phyloP scores from a whole-genome alignment of 1,284 basidiomycete genomes.

The Athelia sp. region DNA sequence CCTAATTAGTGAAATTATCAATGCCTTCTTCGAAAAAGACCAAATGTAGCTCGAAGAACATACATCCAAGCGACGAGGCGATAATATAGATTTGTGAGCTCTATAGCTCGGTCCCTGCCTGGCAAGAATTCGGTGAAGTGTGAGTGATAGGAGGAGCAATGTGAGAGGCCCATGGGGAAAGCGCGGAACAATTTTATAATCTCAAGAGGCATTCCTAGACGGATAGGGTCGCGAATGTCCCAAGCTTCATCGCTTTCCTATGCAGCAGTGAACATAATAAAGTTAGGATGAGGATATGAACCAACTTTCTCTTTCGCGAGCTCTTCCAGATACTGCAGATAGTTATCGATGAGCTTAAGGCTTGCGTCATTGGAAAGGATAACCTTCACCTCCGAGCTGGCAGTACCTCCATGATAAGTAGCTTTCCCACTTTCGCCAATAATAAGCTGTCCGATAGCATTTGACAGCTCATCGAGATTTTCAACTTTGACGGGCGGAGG shows the following conservation, averaged over 20 bases:
- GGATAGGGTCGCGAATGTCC: conserved; percentile 12
- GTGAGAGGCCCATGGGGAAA: conserved; percentile 43
- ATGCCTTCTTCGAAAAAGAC: too few relatives aligned
- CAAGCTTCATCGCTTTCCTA: neutral
- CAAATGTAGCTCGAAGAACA: conserved; percentile 15
- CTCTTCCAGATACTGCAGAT: conserved; percentile 42
- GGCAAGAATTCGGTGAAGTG: conserved; percentile 35
- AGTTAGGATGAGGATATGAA: neutral
- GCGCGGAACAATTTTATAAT: conserved; percentile 40
- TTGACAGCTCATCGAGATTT: conserved; percentile 14
- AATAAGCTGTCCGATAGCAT: conserved; percentile 37
- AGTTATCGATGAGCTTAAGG: conserved; percentile 4
- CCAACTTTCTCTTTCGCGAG: conserved; percentile 29
- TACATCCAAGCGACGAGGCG: conserved; percentile 43
- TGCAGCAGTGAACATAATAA: neutral
- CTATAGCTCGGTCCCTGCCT: conserved; percentile 28
- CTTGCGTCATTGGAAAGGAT: neutral
- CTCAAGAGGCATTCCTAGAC: conserved; percentile 34
- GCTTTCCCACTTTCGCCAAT: conserved; percentile 40
- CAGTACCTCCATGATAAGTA: conserved; percentile 40
- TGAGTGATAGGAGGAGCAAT: conserved; percentile 28
- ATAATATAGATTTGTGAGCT: conserved; percentile 38
- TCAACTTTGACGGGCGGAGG: conserved; percentile 3
- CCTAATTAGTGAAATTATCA: conserved; percentile 20
- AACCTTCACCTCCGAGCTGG: conserved; percentile 38